Evolutionary conservation across 2,329 filamentous ascomycete genomes (phyloP).

Genomic region (Colletotrichum ledebouriae): DNA sequence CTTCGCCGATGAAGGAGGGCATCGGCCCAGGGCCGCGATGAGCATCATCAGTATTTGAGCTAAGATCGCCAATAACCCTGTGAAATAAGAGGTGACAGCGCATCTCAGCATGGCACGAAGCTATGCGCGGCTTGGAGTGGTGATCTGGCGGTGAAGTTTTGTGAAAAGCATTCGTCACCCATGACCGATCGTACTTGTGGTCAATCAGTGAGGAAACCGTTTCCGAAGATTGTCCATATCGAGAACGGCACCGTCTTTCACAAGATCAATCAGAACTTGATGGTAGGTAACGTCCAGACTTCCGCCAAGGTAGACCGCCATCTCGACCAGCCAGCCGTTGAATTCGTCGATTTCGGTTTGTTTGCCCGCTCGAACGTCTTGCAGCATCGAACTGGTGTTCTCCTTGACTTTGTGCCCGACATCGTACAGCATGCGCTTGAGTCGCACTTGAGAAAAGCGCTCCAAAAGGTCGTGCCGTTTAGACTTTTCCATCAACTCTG

Average conservation of each 20-base stretch:
- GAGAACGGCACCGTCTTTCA: slow-evolving; percentile 54
- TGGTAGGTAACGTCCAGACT: slow-evolving; percentile 55
- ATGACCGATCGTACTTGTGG: neutral
- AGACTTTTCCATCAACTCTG: no score
- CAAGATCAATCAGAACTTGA: slow-evolving; percentile 57
- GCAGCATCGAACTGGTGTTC: slow-evolving; percentile 74
- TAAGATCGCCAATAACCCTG: slow-evolving; percentile 15
- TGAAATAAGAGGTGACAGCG: slow-evolving; percentile 1
- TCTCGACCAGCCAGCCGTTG: slow-evolving; percentile 70
- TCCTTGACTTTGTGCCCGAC: slow-evolving; percentile 63
- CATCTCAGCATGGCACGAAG: neutral
- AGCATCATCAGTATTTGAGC: slow-evolving; percentile 1
- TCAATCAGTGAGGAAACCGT: slow-evolving; percentile 44
- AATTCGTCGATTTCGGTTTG: slow-evolving; percentile 70
- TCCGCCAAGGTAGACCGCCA: slow-evolving; percentile 54
- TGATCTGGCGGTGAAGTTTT: neutral
- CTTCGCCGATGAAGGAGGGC: no score
- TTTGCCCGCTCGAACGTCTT: slow-evolving; percentile 66
- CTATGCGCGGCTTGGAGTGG: neutral
- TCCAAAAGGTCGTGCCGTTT: slow-evolving; percentile 45
- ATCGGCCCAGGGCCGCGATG: neutral
- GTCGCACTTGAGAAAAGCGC: slow-evolving; percentile 58
- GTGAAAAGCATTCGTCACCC: neutral
- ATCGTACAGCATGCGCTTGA: slow-evolving; percentile 61
- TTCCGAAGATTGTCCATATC: slow-evolving; percentile 52